Conservation (phyloP, 768 basidiomycete genomes). For the Krasilnikovozyma curviuscula region DNA sequence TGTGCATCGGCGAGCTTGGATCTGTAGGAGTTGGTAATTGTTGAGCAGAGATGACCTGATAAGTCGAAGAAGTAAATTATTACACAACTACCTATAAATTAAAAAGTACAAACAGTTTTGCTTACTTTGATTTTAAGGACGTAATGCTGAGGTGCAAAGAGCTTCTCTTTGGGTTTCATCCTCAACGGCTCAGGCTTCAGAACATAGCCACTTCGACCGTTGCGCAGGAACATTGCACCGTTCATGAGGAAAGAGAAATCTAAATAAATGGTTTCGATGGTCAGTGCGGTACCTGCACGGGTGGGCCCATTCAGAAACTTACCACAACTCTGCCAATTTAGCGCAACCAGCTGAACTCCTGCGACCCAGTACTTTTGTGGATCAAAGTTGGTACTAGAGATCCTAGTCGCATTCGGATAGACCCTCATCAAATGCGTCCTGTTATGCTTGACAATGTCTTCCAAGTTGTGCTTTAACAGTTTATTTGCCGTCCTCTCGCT, state of each 20-base stretch:
- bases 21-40: constrained; percentile 63
- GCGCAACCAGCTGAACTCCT: constrained; percentile 72
- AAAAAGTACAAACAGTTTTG: not conserved
- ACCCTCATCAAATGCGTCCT: constrained; percentile 60
- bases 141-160: constrained; percentile 39
- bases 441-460: constrained; percentile 60
- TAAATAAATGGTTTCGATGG: not conserved
- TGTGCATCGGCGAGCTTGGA: constrained; percentile 40
- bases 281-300: no score
- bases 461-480: constrained; percentile 42
- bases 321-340: constrained; percentile 98
- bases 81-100: not conserved
- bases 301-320: constrained; percentile 19
- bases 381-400: constrained; percentile 69
- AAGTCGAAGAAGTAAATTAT: not conserved
- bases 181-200: constrained; percentile 68
- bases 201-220: constrained; percentile 73
- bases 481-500: constrained; percentile 66
- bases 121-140: constrained; percentile 45
- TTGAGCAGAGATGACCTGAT: constrained; percentile 63
- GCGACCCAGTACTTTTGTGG: constrained; percentile 78
- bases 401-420: constrained; percentile 65
- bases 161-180: constrained; percentile 40
- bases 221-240: constrained; percentile 83
- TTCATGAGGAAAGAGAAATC: constrained; percentile 62